Conservation (phyloP, 2,329 filamentous ascomycete species). For the Ilyonectria robusta region DNA sequence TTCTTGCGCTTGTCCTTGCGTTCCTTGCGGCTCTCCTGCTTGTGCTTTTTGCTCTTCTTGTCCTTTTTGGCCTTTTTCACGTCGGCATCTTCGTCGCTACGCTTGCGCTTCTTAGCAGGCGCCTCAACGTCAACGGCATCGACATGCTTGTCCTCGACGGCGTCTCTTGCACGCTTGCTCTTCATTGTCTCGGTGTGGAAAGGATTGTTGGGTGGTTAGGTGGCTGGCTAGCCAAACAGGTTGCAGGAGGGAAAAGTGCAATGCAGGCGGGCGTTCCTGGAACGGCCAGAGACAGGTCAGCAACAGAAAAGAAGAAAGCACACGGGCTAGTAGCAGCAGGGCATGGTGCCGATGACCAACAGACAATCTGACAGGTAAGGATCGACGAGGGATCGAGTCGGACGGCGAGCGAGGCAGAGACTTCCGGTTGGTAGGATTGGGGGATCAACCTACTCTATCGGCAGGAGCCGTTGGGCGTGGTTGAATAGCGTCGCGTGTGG, state of each 20-base stretch:
- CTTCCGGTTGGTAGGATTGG: neutral
- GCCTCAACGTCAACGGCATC: constrained; percentile 41
- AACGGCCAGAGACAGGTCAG: constrained; percentile 2
- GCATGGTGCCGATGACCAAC: neutral
- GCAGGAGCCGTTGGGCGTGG: neutral
- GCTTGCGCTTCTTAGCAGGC: constrained; percentile 56
- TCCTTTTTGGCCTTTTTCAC: constrained; percentile 52
- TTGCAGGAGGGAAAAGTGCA: constrained; percentile 13
- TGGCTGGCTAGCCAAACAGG: constrained; percentile 17
- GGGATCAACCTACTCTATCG: neutral
- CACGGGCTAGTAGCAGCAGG: neutral
- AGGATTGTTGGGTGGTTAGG: constrained; percentile 5
- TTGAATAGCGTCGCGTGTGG: constrained; percentile 1
- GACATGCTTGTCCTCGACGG: constrained; percentile 46
- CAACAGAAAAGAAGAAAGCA: neutral
- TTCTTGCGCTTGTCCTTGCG: constrained; percentile 59
- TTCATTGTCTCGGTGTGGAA: constrained; percentile 45
- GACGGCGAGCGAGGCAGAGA: neutral
- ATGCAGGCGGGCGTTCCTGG: constrained; percentile 3
- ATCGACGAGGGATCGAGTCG: neutral
- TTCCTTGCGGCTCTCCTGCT: constrained; percentile 56
- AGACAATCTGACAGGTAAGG: neutral
- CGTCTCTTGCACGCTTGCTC: constrained; percentile 58
- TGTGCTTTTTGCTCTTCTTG: constrained; percentile 53
- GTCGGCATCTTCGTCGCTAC: constrained; percentile 47